phyloP scores from a whole-genome alignment of 2,329 filamentous ascomycete genomes.

The Emmonsia crescens region DNA sequence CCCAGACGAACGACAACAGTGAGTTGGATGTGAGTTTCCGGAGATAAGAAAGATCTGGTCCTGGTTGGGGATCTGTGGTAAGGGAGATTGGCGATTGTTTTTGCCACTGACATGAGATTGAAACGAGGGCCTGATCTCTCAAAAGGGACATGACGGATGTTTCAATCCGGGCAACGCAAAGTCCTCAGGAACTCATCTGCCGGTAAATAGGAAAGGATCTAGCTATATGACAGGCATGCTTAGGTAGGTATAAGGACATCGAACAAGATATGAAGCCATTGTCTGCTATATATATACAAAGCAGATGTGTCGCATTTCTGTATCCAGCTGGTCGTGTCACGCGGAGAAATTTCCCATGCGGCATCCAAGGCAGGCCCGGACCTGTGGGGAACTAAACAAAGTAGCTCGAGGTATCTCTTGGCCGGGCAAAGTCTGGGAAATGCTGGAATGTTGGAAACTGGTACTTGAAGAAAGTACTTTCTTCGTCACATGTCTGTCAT shows the following conservation, averaged over 20 bases:
- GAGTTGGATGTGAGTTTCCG: conserved; percentile 23
- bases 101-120: background rate
- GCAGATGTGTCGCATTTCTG: background rate
- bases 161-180: background rate
- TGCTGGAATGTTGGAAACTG: background rate
- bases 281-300: background rate
- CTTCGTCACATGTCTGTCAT: no score
- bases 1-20: conserved; percentile 19
- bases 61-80: background rate
- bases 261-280: background rate
- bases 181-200: background rate
- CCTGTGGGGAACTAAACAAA: background rate
- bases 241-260: background rate
- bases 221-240: background rate
- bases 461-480: background rate
- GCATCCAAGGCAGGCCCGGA: background rate
- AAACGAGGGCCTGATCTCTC: conserved; percentile 12
- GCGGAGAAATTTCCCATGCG: background rate
- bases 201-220: background rate
- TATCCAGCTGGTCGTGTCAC: background rate
- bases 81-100: background rate
- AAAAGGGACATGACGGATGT: conserved; percentile 8
- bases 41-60: conserved; percentile 6
- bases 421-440: background rate
- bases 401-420: background rate